A percentile compares a stretch with the other conserved stretches of the same genome.
These are phyloP conservation scores for Candida insectorum DNA, from an alignment of 805 yeast genomes.

Conservation along the genomic window DNA sequence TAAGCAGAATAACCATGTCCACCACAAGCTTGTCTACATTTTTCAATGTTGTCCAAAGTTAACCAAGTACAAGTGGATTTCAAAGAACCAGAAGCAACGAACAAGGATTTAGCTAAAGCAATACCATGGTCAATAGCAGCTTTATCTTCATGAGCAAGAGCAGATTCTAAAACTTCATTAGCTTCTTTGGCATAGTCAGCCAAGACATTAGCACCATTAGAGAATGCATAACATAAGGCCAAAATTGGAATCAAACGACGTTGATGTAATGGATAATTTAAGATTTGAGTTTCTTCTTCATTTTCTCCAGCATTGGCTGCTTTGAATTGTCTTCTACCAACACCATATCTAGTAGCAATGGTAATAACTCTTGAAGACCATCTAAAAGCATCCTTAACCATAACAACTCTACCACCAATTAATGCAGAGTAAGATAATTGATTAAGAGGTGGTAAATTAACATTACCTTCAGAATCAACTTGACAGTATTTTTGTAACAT, in stretches of 20 bases:
- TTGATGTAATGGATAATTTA: slow-evolving; percentile 45
- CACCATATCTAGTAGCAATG: slow-evolving; percentile 42
- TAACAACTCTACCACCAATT: slow-evolving; percentile 43
- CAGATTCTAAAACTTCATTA: slow-evolving; percentile 34
- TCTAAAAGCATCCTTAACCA: slow-evolving; percentile 44
- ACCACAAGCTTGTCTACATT: slow-evolving; percentile 45
- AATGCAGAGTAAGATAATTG: slow-evolving; percentile 44
- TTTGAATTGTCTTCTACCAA: slow-evolving; percentile 44
- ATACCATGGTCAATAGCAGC: slow-evolving; percentile 32
- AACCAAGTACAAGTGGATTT: slow-evolving; percentile 45
- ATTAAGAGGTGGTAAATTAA: slow-evolving; percentile 40
- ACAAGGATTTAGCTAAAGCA: slow-evolving; percentile 39
- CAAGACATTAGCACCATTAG: slow-evolving; percentile 37
- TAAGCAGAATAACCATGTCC: slow-evolving; percentile 47
- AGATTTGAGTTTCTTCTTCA: slow-evolving; percentile 35
- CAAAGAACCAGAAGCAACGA: slow-evolving; percentile 43
- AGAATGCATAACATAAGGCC: slow-evolving; percentile 39
- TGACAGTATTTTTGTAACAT: slow-evolving; percentile 46
- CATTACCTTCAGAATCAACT: slow-evolving; percentile 37
- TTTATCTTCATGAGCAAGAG: slow-evolving; percentile 32
- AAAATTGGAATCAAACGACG: slow-evolving; percentile 42
- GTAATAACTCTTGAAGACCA: slow-evolving; percentile 40
- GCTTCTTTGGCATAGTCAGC: slow-evolving; percentile 32
- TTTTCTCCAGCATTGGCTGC: slow-evolving; percentile 27
- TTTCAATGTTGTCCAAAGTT: slow-evolving; percentile 39